Base-by-base conservation (phyloP, 1,284 basidiomycete genomes). In the Exobasidium rhododendri region DNA sequence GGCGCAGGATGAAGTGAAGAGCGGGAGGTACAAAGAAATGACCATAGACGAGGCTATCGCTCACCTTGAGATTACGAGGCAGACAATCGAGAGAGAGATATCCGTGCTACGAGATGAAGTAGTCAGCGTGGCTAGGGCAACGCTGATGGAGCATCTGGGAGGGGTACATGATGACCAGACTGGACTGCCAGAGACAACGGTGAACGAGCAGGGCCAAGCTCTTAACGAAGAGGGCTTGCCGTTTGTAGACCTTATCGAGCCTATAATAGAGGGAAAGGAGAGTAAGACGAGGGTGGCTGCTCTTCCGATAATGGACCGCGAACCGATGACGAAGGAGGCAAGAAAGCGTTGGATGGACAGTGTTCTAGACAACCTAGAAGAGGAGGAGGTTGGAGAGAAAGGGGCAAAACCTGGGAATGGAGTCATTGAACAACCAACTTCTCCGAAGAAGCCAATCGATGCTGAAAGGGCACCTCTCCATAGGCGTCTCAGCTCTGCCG, bases 151-250 rank as follows among this genome's bases (percentile, higher is more conserved):
- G 20, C 47, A 50, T 20, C 7, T 50, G 24, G 47, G 29, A 50
- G 29, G 22, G 20, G 10, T 17, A 10, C 10, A 7, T 40, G 35
- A 7, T 7, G 17, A 7, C 17, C 10, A 7, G 10, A 40, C 7
- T 40, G 17, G 17, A 10, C 17, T 40, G 35, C n/a, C n/a, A n/a
- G 35, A 40, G 17, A 40, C 35, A 50, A 17, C 20, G 4, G 56
- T 72, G 26, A 69, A 68, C 56, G 68, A 69, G 11, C 30, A 71
- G 1, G 59, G 68, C 28, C 61, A 73, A 52, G 72, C 69, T 14
- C 65, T 79, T 32, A 78, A 78, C 61, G 77, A 79, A 56, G 77
- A 79, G 59, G 77, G 77, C 0, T 60, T 79, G 44, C 77, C 77
- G 2, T 79, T 79, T 57, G 71, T 73, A 31, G 75, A 79, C 45